Base-by-base conservation (phyloP, 169 alveolate genomes). In the Fabrea salina region DNA sequence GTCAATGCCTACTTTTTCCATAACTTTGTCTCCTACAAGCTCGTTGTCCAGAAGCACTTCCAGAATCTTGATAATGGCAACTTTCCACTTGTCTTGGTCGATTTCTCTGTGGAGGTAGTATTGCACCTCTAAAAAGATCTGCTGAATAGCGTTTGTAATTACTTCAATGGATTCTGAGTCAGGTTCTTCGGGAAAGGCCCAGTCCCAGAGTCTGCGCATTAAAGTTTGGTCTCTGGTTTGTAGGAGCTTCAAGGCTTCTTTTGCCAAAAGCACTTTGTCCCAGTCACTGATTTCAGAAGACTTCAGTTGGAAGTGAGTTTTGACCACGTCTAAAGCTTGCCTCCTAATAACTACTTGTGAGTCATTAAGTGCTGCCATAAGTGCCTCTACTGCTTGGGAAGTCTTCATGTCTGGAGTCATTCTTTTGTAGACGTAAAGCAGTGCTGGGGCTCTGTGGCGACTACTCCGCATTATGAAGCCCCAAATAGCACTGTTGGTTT, bases 121-220 rank as follows among this genome's bases (percentile, higher is more conserved):
- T 8, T 8, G 53, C 8, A 8, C 13, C 19, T 8, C 13, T 44
- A 8, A 44, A 44, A 44, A 44, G 13, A 13, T 44, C 13, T 44
- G 8, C 13, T 44, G 8, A 44, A 44, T 8, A 44, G 8, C 8
- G 53, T 44, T 44, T 44, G 8, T 44, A 44, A 44, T 8, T 8
- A 44, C 13, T 44, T 8, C 53, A 44, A 44, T 44, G 13, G 13
- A 8, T 44, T 8, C 13, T 44, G 13, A 8, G 11, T 27, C n/a
- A 35, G 39, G 13, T 4, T 61, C 74, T 1, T 37, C 74, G 8
- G 78, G 61, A 27, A 43, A 68, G 25, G 61, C 61, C 57, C 61
- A 68, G 13, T 68, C 78, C 61, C 78, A 68, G 25, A 68, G 57
- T 2, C 78, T 37, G 2, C 78, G 11, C 0, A 43, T 68, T 19